Percentiles rank a stretch among this genome's conserved stretches.
These are phyloP conservation scores for Diaporthe sp. DNA, from an alignment of 2,329 filamentous ascomycete genomes.

Conservation along the genomic window DNA sequence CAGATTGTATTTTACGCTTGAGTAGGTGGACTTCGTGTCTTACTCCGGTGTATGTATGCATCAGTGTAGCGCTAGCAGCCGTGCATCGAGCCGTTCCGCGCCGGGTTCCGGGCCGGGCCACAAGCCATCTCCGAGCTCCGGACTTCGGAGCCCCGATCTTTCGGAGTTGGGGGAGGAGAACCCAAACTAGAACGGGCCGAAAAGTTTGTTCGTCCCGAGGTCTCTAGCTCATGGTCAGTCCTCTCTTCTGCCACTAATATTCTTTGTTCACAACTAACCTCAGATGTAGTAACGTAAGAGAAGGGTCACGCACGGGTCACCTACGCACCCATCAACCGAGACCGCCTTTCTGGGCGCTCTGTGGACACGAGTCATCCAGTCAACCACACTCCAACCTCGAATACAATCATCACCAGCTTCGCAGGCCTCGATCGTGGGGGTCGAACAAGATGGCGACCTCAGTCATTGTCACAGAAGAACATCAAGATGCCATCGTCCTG, in stretches of 20 bases:
- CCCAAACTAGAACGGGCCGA: neutral
- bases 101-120: neutral
- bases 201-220: neutral
- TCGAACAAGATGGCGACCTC: neutral
- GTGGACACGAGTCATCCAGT: too few species aligned
- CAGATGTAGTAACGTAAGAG: neutral
- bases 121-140: neutral
- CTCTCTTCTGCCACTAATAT: too few species aligned
- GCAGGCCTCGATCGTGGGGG: neutral
- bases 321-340: neutral
- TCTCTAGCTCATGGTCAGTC: neutral
- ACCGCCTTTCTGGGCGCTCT: neutral
- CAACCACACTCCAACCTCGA: neutral
- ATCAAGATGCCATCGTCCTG: neutral
- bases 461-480: neutral
- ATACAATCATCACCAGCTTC: neutral
- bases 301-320: neutral
- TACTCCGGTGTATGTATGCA: too few species aligned
- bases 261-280: neutral
- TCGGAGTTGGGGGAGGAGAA: neutral
- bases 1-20: too few species aligned
- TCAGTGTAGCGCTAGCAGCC: too few species aligned
- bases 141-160: neutral
- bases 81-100: neutral
- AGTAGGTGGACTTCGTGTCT: too few species aligned